Conservation (phyloP, 495 filamentous ascomycete species). For the Clohesyomyces aquaticus region DNA sequence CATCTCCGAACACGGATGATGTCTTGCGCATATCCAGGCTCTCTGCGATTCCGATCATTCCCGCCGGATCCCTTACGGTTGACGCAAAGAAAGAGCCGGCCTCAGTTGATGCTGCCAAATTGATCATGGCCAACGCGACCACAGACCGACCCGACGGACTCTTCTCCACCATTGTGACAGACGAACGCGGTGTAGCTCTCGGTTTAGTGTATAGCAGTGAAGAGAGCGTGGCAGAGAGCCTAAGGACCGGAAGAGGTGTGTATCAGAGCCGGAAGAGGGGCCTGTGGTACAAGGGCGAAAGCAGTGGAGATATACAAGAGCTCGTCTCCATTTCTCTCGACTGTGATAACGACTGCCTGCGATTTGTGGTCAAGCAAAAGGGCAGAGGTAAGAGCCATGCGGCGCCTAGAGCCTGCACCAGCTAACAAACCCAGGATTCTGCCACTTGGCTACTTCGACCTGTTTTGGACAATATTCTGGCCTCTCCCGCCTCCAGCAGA, state of each 20-base stretch:
- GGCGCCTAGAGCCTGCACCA: not conserved
- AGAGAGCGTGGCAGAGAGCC: slow-evolving; percentile 83
- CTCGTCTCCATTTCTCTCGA: slow-evolving; percentile 81
- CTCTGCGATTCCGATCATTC: slow-evolving; percentile 77
- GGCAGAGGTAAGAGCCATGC: slow-evolving; percentile 60
- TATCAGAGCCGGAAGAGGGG: slow-evolving; percentile 95
- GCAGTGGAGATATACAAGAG: slow-evolving; percentile 90
- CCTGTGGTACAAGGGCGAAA: slow-evolving; percentile 95
- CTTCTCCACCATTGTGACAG: slow-evolving; percentile 83
- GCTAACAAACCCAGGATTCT: slow-evolving; percentile 69
- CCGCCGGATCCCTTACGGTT: slow-evolving; percentile 68
- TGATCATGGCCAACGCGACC: slow-evolving; percentile 69
- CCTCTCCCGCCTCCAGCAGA: slow-evolving; percentile 81
- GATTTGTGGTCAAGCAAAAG: slow-evolving; percentile 85
- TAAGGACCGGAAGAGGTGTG: slow-evolving; percentile 86
- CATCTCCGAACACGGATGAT: slow-evolving; percentile 54
- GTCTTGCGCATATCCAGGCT: slow-evolving; percentile 53
- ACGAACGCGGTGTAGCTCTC: slow-evolving; percentile 82
- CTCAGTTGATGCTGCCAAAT: slow-evolving; percentile 66
- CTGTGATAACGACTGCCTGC: slow-evolving; percentile 90
- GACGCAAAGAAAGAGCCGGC: slow-evolving; percentile 54
- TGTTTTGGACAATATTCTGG: slow-evolving; percentile 89
- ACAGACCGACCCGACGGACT: slow-evolving; percentile 86
- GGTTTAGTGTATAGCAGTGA: slow-evolving; percentile 92
- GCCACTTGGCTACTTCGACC: slow-evolving; percentile 85